phyloP scores from a whole-genome alignment of 164 flowering plant genomes.

The Protea cynaroides region DNA sequence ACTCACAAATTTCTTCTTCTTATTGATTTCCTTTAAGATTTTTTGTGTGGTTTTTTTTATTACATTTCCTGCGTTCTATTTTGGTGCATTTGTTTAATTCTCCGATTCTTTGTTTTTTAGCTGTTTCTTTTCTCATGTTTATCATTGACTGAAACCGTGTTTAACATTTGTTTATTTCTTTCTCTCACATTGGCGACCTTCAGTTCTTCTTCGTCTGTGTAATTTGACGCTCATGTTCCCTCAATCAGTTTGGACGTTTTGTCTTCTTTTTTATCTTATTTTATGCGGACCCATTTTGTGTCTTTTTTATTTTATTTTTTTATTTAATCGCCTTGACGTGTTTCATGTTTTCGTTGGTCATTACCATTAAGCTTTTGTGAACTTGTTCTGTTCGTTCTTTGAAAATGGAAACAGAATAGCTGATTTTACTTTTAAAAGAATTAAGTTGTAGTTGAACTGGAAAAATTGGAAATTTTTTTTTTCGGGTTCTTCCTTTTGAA shows the following conservation, averaged over 20 bases:
- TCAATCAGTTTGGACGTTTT: too few relatives aligned
- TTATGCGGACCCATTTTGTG: neutral
- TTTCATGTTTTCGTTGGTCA: too few relatives aligned
- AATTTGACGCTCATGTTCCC: neutral
- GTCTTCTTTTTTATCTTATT: neutral
- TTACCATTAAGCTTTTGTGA: neutral
- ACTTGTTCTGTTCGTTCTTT: neutral
- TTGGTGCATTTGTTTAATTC: neutral
- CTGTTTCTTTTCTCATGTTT: too few relatives aligned
- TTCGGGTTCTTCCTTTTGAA: neutral
- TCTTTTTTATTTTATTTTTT: too few relatives aligned
- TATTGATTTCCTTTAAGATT: too few relatives aligned
- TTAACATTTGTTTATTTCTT: too few relatives aligned
- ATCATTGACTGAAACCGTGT: too few relatives aligned
- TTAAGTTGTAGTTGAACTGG: neutral
- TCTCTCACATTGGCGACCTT: neutral
- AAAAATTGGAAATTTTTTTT: neutral
- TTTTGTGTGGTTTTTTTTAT: too few relatives aligned
- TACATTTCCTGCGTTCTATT: neutral
- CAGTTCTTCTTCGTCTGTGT: neutral
- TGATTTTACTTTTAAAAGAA: neutral
- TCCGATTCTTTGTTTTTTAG: too few relatives aligned
- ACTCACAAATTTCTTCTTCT: neutral
- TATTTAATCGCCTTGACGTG: too few relatives aligned
- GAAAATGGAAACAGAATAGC: neutral